A percentile compares a stretch with the other conserved stretches of the same genome.
Evolutionary conservation across 2,329 filamentous ascomycete genomes (phyloP).

Genomic region (Emergomyces orientalis): DNA sequence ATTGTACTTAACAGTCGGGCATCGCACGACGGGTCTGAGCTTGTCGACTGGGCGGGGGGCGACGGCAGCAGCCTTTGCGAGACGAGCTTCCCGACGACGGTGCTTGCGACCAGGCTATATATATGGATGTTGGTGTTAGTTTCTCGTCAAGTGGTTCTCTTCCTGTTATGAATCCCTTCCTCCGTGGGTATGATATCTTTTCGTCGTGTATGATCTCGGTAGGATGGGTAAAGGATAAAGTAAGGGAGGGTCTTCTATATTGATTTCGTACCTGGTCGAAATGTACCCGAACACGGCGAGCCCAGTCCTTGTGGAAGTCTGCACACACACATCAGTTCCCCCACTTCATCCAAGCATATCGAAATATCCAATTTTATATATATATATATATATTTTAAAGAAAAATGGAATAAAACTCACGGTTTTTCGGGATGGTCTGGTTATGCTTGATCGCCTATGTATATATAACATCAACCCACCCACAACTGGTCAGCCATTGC

Average conservation of each 20-base stretch:
- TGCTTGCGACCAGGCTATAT: constrained; percentile 88
- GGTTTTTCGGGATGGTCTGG: constrained; percentile 95
- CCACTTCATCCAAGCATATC: not conserved
- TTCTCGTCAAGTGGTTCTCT: too few relatives aligned
- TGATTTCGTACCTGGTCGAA: constrained; percentile 85
- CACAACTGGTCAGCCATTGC: constrained; percentile 18
- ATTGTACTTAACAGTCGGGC: constrained; percentile 99
- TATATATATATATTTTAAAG: too few relatives aligned
- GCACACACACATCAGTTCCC: constrained; percentile 15
- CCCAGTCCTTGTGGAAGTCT: constrained; percentile 99
- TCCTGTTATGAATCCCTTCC: not conserved
- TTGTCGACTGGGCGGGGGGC: constrained; percentile 96
- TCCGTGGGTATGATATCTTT: not conserved
- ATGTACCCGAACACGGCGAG: constrained; percentile 96
- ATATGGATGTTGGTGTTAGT: not conserved
- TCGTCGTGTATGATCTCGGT: not conserved
- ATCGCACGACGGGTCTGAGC: constrained; percentile 91
- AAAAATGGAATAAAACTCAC: constrained; percentile 48
- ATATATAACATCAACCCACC: constrained; percentile 6
- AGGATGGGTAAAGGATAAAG: too few relatives aligned
- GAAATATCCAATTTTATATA: too few relatives aligned
- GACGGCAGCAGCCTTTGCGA: constrained; percentile 87
- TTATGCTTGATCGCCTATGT: constrained; percentile 97
- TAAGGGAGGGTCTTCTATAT: not conserved
- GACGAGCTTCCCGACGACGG: constrained; percentile 80